phyloP scores from a whole-genome alignment of 2,329 filamentous ascomycete genomes.

The Diaporthe citri region DNA sequence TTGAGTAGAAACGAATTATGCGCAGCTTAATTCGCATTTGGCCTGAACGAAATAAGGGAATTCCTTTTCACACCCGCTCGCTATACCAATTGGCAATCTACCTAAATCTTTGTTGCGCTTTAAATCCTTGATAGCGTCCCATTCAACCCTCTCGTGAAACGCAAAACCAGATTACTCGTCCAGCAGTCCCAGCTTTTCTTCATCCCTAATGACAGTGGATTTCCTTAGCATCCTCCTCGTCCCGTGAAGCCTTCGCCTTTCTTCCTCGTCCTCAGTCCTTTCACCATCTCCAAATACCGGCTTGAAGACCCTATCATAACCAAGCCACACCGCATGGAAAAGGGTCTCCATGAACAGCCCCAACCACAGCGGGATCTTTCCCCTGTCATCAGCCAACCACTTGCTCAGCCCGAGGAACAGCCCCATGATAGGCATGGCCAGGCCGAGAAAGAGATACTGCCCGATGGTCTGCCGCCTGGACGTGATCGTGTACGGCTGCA shows the following conservation, averaged over 20 bases:
- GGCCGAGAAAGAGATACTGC: conserved; percentile 67
- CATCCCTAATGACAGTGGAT: conserved; percentile 33
- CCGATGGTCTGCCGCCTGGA: conserved; percentile 76
- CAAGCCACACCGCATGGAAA: conserved; percentile 62
- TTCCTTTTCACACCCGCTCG: not conserved
- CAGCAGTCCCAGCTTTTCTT: conserved; percentile 36
- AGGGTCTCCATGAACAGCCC: conserved; percentile 62
- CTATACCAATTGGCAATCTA: not conserved
- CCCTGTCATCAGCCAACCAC: conserved; percentile 74
- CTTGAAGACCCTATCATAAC: conserved; percentile 63
- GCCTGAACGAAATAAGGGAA: not conserved
- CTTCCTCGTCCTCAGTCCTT: conserved; percentile 59
- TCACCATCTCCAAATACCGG: conserved; percentile 88
- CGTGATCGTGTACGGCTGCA: conserved; percentile 80
- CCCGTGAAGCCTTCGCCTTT: conserved; percentile 30
- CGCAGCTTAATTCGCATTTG: too few relatives aligned
- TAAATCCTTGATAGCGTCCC: too few relatives aligned
- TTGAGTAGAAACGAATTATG: not conserved
- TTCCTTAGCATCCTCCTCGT: conserved; percentile 23
- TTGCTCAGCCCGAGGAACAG: conserved; percentile 62
- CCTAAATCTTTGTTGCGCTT: too few relatives aligned
- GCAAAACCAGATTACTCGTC: not conserved
- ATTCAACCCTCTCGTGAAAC: not conserved
- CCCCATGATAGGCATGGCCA: conserved; percentile 70
- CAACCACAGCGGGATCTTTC: conserved; percentile 78